Evolutionary conservation across 495 filamentous ascomycete species (phyloP).

Genomic region (Daldinia loculata): DNA sequence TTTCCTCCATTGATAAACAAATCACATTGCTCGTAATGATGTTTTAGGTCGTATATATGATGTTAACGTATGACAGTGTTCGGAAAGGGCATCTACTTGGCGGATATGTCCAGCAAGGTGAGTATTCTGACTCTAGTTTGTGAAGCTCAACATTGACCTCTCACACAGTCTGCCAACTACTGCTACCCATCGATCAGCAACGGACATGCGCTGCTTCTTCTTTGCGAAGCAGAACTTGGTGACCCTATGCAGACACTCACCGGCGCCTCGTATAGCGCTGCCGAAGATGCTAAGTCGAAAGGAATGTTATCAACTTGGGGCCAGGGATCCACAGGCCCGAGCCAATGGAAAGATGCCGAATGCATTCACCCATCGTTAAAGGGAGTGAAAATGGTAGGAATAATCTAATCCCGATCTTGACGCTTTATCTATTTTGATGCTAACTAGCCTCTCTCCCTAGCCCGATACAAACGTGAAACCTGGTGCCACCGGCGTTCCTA

Average conservation of each 20-base stretch:
- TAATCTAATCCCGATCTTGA: neutral
- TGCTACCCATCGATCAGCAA: conserved; percentile 62
- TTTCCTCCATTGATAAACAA: neutral
- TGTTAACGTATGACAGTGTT: conserved; percentile 57
- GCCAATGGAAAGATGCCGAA: conserved; percentile 78
- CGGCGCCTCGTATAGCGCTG: conserved; percentile 65
- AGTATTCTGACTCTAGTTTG: neutral
- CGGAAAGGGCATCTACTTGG: conserved; percentile 90
- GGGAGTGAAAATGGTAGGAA: conserved; percentile 69
- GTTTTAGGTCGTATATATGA: neutral
- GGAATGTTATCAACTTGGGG: conserved; percentile 73
- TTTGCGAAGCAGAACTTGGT: conserved; percentile 84
- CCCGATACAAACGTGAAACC: conserved; percentile 56
- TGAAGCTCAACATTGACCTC: conserved; percentile 51
- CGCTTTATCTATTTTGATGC: neutral
- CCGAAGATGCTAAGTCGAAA: conserved; percentile 63
- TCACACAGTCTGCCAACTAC: conserved; percentile 71
- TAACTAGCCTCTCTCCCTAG: conserved; percentile 43
- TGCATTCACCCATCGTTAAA: conserved; percentile 67
- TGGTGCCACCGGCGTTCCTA: conserved; percentile 47
- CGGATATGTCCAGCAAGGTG: conserved; percentile 73
- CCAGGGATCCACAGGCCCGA: conserved; percentile 66
- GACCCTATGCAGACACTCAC: conserved; percentile 69
- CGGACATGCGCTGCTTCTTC: conserved; percentile 65
- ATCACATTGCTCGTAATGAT: neutral